Base-by-base conservation (phyloP, 2,329 filamentous ascomycete species). In the Teratosphaeria destructans region DNA sequence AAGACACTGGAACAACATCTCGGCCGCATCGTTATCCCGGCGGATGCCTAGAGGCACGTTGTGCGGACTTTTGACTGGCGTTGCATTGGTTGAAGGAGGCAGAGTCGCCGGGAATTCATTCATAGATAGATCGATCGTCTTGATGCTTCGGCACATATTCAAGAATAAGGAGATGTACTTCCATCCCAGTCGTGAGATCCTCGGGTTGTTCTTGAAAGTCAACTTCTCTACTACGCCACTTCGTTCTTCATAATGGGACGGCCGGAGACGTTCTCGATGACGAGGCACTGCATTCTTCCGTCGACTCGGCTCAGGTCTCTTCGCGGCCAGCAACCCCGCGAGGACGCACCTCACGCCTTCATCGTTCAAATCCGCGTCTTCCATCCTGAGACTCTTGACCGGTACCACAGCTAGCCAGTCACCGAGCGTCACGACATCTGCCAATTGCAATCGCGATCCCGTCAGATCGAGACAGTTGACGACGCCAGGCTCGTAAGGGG, bases 371-470 rank as follows among this genome's bases (percentile, higher is more conserved):
- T 90, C 89, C 61, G 90, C 93, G 70, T 95, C 90, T 68, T 96
- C 92, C 58, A 97, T 76, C 6, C 95, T 80, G 0, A 99, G 76
- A 68, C 95, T 90, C 65, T 89, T 87, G 2, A 97, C 86, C 0
- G 94, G 93, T 0, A 97, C 93, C 6, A 99, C 85, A 5, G 94
- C 93, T 49, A 99, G 80, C 79, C 93, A 99, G 71, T 99, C 94
- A 56, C 92, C 90, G 1, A 99, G 80, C 0, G 94, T 96, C 56
- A 92, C 75, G 29, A 96, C 81, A 71, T 99, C 94, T 2, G 87
- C 82, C 54, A 95, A 75, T 61, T 93, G 88, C 75, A 99, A 81
- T 71, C 86, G 86, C 64, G 94, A 95, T 16, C 89, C 89, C 0
- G 87, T 91, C 26, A 97, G 79, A 71, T 97, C 89, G 8, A 99